Evolutionary conservation across 2,329 filamentous ascomycete species (phyloP), one percentile per base, ranked within the genome.

Genomic region (Cladobotryum mycophilum): DNA sequence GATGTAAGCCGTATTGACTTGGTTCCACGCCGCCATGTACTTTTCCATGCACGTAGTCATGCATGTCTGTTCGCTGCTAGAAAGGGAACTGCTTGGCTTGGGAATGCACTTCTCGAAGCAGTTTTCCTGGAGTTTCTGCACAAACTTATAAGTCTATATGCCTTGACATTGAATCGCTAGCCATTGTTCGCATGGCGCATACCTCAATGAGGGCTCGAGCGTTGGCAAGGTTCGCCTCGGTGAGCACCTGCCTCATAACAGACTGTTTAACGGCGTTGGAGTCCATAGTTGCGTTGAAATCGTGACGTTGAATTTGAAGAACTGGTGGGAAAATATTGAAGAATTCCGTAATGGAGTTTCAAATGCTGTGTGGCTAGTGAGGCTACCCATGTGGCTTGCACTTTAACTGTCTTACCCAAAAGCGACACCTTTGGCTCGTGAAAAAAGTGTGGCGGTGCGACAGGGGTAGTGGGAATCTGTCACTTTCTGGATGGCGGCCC

Each of bases 1-100:
- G 62, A 89, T 80, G 67, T 89, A 89, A 38, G 83, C 76, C 44
- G 76, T 69, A 72, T 84, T 86, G 62, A 88, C 83, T 56, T 79
- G 73, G 71, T 90, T 90, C 88, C 88, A 92, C 11, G 86, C 79
- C 33, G 77, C 72, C 76, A 91, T 88, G 76, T 91, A 92, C 70
- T 91, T 91, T 62, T 91, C 86, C 81, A 90, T 88, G 74, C 88
- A 92, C 54, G 79, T 76, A 17, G 79, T 87, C 63, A 88, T 77
- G 73, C 88, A 92, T 18, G 79, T 75, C 64, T 82, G 75, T 67
- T 92, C 88, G 69, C 78, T 70, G 68, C 76, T 80, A 45, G 83
- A 84, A 50, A 91, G 71, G 48, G 80, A 82, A 45, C 76, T 67
- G 52, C 85, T 84, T 48, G 88, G 85, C 63, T 85, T 83, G 45